These are phyloP conservation scores for Arachis stenosperma DNA, from an alignment of 306 rosid genomes.

Conservation along the genomic window DNA sequence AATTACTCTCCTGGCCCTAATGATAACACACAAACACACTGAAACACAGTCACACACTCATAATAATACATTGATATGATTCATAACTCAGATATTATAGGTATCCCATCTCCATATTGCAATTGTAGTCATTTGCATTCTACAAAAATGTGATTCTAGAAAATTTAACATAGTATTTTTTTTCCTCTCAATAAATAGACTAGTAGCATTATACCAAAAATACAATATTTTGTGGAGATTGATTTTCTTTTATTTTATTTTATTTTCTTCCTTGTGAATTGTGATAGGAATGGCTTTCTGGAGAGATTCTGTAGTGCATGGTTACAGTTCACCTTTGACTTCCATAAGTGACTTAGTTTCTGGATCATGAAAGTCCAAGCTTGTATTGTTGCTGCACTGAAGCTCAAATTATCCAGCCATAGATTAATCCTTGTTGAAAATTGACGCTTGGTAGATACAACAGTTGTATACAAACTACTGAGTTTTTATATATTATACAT, in stretches of 20 bases:
- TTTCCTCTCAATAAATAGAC: constrained; percentile 9
- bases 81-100: too few relatives aligned
- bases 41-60: not conserved
- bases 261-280: not conserved
- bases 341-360: constrained; percentile 48
- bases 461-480: constrained; percentile 1
- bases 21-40: not conserved
- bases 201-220: not conserved
- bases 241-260: not conserved
- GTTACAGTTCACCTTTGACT: constrained; percentile 49
- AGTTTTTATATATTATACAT: not conserved
- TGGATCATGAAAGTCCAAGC: constrained; percentile 40
- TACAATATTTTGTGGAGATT: too few relatives aligned
- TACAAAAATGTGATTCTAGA: not conserved
- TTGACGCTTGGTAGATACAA: constrained; percentile 17
- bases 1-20: constrained; percentile 11
- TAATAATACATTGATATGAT: not conserved
- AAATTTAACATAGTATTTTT: not conserved
- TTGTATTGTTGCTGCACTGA: constrained; percentile 23
- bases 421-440: constrained; percentile 10
- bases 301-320: constrained; percentile 53
- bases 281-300: constrained; percentile 51
- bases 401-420: not conserved
- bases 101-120: not conserved
- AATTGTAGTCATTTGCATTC: not conserved